phyloP scores from a whole-genome alignment of 106 monocot species.

The Dactylorhiza incarnata region DNA sequence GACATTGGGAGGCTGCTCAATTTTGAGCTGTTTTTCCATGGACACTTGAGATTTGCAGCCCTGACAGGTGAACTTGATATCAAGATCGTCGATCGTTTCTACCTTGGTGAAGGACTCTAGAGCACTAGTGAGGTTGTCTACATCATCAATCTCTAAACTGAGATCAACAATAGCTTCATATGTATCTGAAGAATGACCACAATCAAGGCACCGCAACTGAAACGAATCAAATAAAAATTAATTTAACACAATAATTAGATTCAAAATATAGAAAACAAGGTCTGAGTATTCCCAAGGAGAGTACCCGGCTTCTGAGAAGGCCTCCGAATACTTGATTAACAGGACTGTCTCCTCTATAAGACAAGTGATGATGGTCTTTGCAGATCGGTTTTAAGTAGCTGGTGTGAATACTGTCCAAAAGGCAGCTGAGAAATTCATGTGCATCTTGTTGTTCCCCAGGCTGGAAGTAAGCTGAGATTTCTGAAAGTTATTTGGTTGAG shows the following conservation, averaged over 20 bases:
- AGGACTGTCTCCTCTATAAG: slow-evolving; percentile 28
- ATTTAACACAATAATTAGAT: neutral
- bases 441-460: slow-evolving; percentile 64
- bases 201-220: slow-evolving; percentile 56
- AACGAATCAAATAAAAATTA: neutral
- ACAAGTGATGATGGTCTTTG: slow-evolving; percentile 4
- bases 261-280: neutral
- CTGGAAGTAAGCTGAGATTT: slow-evolving; percentile 59
- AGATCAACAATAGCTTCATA: slow-evolving; percentile 58
- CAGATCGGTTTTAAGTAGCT: slow-evolving; percentile 18
- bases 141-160: slow-evolving; percentile 64
- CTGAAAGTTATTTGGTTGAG: slow-evolving; percentile 44
- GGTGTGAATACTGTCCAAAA: slow-evolving; percentile 50
- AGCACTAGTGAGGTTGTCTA: slow-evolving; percentile 34
- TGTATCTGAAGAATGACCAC: slow-evolving; percentile 59
- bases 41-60: slow-evolving; percentile 42
- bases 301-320: slow-evolving; percentile 59
- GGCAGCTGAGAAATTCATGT: slow-evolving; percentile 64
- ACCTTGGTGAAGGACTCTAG: slow-evolving; percentile 54
- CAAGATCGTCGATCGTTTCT: slow-evolving; percentile 61
- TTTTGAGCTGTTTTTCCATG: slow-evolving; percentile 47
- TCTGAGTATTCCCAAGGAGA: neutral
- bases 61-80: slow-evolving; percentile 45
- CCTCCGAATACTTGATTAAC: slow-evolving; percentile 66
- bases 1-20: slow-evolving; percentile 60